Conservation (phyloP, 257 asterid species). For the Capsicum baccatum region DNA sequence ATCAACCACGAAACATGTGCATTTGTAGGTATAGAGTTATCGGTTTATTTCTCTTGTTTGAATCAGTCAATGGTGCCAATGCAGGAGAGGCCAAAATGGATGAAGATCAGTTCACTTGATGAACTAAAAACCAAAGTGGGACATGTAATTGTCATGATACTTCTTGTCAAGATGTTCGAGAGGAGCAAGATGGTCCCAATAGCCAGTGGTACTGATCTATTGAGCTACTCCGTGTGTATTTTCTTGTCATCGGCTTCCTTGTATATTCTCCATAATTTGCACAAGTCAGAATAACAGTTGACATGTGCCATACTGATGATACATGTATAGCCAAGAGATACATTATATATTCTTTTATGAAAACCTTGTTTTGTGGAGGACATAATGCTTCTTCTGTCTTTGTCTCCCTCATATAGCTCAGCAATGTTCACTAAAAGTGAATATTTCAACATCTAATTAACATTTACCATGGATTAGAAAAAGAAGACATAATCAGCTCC, state of each 20-base stretch:
- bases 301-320: background rate
- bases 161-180: conserved; percentile 96
- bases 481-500: background rate
- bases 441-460: background rate
- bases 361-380: background rate
- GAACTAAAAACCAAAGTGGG: conserved; percentile 95
- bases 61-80: background rate
- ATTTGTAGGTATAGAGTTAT: background rate
- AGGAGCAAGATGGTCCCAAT: conserved; percentile 96
- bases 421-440: background rate
- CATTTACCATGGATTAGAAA: background rate
- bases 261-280: conserved; percentile 87
- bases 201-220: conserved; percentile 79
- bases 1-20: background rate
- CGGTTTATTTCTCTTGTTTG: background rate
- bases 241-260: conserved; percentile 91
- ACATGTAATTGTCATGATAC: conserved; percentile 95
- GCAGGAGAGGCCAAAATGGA: conserved; percentile 98
- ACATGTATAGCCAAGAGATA: conserved; percentile 15
- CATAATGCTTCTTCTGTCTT: background rate
- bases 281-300: conserved; percentile 53
- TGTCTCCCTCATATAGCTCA: background rate
- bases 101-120: conserved; percentile 88
- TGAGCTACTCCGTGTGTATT: conserved; percentile 81
- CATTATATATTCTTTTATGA: background rate